These are phyloP conservation scores for Gynandropsis gynandra DNA, from an alignment of 345 rosid species.

Conservation along the genomic window DNA sequence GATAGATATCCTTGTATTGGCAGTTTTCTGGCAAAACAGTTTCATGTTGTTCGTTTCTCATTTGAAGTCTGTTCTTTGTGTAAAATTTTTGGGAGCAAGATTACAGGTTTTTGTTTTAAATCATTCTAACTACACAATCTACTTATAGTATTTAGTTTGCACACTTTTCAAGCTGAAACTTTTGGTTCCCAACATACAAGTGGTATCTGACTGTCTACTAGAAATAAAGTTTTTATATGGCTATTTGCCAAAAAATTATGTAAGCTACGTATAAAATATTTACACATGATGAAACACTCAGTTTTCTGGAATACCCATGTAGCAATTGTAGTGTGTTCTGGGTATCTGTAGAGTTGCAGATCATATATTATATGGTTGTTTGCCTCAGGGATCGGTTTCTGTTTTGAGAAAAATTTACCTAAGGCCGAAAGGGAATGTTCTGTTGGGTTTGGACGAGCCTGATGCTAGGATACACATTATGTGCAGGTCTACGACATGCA, in stretches of 20 bases:
- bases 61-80: too few relatives aligned
- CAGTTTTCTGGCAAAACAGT: too few relatives aligned
- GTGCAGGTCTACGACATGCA: conserved; percentile 92
- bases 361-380: conserved; percentile 11
- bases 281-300: conserved; percentile 1
- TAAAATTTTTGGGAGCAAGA: too few relatives aligned
- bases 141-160: too few relatives aligned
- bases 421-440: background rate
- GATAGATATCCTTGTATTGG: too few relatives aligned
- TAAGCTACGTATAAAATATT: background rate
- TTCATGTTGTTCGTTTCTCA: too few relatives aligned
- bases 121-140: too few relatives aligned
- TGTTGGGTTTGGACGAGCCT: conserved; percentile 9
- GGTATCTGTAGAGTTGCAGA: conserved; percentile 11
- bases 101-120: too few relatives aligned
- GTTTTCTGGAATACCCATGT: background rate
- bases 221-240: background rate
- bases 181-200: conserved; percentile 3
- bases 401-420: too few relatives aligned
- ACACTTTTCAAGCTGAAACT: background rate
- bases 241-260: background rate
- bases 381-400: conserved; percentile 8
- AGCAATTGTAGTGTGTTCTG: background rate
- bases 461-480: conserved; percentile 13
- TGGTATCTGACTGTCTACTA: background rate